A percentile compares a stretch with the other conserved stretches of the same genome.
phyloP scores from a whole-genome alignment of 805 yeast genomes.

The Brettanomyces anomalus region DNA sequence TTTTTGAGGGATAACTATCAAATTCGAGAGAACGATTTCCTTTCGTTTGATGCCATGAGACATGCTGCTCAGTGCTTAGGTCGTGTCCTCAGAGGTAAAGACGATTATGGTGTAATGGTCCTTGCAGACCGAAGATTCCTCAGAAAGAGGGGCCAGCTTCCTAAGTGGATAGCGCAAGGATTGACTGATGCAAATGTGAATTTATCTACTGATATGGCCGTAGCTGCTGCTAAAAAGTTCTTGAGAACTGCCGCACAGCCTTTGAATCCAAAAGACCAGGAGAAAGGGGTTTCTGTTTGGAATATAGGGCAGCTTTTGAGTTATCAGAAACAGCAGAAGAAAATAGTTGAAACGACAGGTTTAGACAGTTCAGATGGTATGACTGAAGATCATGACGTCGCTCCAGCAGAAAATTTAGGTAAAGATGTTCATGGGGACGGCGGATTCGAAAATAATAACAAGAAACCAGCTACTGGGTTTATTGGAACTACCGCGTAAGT shows the following conservation, averaged over 20 bases:
- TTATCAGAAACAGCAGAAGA: constrained; percentile 35
- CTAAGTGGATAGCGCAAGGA: constrained; percentile 96
- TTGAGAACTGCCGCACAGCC: constrained; percentile 94
- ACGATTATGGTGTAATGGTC: constrained; percentile 98
- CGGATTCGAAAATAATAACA: no score
- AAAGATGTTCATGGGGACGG: background rate
- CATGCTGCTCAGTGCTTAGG: constrained; percentile 99
- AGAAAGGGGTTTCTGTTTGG: constrained; percentile 88
- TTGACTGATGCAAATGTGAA: constrained; percentile 85
- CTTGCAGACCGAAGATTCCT: constrained; percentile 91
- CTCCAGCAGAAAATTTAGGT: background rate
- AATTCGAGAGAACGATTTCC: constrained; percentile 86
- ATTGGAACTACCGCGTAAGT: no score
- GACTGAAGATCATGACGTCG: constrained; percentile 15
- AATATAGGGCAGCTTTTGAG: constrained; percentile 54
- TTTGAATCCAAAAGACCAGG: constrained; percentile 77
- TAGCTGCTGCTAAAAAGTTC: constrained; percentile 89
- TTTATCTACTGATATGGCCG: constrained; percentile 94
- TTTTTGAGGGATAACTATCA: constrained; percentile 88
- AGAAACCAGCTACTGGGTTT: no score
- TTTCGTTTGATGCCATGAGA: constrained; percentile 98
- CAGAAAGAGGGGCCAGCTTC: constrained; percentile 77
- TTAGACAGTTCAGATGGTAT: constrained; percentile 24
- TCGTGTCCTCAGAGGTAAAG: constrained; percentile 94
- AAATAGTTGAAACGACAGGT: constrained; percentile 7